Base-by-base conservation (phyloP, 305 asterid genomes). In the Petunia hybrid region DNA sequence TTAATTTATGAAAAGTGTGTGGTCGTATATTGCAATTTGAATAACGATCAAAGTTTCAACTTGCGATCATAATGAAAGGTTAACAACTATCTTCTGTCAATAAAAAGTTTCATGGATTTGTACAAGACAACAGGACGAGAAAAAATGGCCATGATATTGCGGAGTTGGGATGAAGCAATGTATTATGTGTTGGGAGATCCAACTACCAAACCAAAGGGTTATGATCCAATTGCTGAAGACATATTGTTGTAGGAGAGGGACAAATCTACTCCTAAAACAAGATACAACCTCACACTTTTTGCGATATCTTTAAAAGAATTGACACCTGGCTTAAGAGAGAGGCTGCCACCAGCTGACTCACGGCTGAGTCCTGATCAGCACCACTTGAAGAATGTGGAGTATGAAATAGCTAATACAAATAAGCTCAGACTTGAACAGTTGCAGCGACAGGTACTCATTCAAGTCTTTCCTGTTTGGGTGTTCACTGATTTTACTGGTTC, bases 91-190 rank as follows among this genome's bases (percentile, higher is more conserved):
- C n/a, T n/a, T n/a, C n/a, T n/a, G n/a, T n/a, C n/a, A n/a, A n/a
- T n/a, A n/a, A n/a, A n/a, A n/a, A n/a, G n/a, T n/a, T n/a, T n/a
- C n/a, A n/a, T n/a, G n/a, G n/a, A n/a, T n/a, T n/a, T n/a, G n/a
- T n/a, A n/a, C n/a, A n/a, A n/a, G n/a, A n/a, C n/a, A n/a, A n/a
- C n/a, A n/a, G n/a, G n/a, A n/a, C n/a, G 99, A 79, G 97, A 96
- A 88, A 96, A 94, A 86, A 98, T 93, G 59, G 98, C 99, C 8
- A 89, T 93, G 87, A 79, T 96, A 84, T 85, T 93, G 36, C 98
- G 99, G 57, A 96, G 94, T 84, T 96, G 99, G 99, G 98, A 96
- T 76, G 99, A 96, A 84, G 97, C 98, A 66, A 87, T 96, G 92
- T 93, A 96, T 84, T 96, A 92, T 80, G 98, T 93, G 68, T 82